phyloP scores from a whole-genome alignment of 106 monocot genomes.

The Dactylorhiza incarnata region DNA sequence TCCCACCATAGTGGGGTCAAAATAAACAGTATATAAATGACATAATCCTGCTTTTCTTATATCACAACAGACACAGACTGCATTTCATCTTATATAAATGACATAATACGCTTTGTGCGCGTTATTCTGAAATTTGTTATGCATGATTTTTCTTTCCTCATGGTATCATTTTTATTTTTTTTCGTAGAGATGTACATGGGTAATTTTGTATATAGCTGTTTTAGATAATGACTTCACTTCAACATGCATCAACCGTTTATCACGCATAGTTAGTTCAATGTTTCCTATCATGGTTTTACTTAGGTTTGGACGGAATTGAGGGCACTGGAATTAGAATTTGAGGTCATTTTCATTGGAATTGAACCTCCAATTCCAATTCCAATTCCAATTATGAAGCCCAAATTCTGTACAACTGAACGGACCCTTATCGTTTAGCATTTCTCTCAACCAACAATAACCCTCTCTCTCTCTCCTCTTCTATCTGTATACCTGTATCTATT shows the following conservation, averaged over 20 bases:
- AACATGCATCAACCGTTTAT: not conserved
- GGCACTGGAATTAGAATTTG: too few species aligned
- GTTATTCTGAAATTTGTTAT: not conserved
- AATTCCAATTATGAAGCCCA: too few species aligned
- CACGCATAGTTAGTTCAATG: not conserved
- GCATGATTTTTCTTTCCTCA: not conserved
- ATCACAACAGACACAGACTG: not conserved
- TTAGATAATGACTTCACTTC: not conserved
- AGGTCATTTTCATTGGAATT: too few species aligned
- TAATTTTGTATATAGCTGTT: not conserved
- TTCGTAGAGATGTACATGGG: not conserved
- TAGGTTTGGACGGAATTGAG: too few species aligned
- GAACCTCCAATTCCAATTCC: too few species aligned
- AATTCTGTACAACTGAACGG: too few species aligned
- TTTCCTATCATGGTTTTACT: not conserved
- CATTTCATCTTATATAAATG: too few species aligned
- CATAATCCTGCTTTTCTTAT: too few species aligned
- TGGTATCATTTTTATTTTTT: not conserved
- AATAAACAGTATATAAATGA: too few species aligned
- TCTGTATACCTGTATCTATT: not conserved
- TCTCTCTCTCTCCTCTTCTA: not conserved
- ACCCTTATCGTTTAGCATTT: not conserved
- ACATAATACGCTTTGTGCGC: not conserved
- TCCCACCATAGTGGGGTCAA: too few species aligned
- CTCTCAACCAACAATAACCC: not conserved